phyloP scores from a whole-genome alignment of 2,329 filamentous ascomycete species.

The Dendrostoma leiphaemia region DNA sequence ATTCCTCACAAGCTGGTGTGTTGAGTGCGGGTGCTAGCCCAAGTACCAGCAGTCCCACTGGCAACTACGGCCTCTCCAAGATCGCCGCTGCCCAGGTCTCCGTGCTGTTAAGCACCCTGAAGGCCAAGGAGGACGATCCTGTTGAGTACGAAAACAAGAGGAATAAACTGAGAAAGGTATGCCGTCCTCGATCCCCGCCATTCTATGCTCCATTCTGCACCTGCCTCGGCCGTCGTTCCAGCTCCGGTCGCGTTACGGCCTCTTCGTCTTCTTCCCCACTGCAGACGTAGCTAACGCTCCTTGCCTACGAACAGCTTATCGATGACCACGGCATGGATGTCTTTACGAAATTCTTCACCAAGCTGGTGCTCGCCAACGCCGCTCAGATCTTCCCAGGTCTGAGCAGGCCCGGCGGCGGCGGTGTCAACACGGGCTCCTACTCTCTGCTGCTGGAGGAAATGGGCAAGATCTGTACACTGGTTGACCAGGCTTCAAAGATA shows the following conservation, averaged over 20 bases:
- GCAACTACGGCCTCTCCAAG: conserved; percentile 72
- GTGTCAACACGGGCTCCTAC: conserved; percentile 68
- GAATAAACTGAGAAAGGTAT: conserved; percentile 88
- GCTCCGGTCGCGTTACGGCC: neutral
- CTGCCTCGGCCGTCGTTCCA: neutral
- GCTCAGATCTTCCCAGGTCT: conserved; percentile 83
- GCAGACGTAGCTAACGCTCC: neutral
- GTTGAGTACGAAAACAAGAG: conserved; percentile 90
- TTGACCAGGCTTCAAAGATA: conserved; percentile 83
- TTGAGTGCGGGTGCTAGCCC: conserved; percentile 61
- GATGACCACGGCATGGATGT: conserved; percentile 99
- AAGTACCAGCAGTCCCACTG: conserved; percentile 61
- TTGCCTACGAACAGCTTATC: conserved; percentile 64
- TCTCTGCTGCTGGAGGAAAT: conserved; percentile 80
- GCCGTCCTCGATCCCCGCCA: conserved; percentile 21
- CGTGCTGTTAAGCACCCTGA: conserved; percentile 89
- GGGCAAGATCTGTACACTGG: conserved; percentile 77
- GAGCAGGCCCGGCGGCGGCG: conserved; percentile 65
- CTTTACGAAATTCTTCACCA: conserved; percentile 91
- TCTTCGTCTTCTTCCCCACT: neutral
- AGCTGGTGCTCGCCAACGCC: conserved; percentile 88
- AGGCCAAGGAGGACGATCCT: conserved; percentile 83
- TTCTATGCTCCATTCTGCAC: no score
- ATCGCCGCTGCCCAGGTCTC: conserved; percentile 96
- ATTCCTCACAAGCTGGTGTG: conserved; percentile 55